Conservation (phyloP, 75 land plant genomes). For the Picea sitchensis region DNA sequence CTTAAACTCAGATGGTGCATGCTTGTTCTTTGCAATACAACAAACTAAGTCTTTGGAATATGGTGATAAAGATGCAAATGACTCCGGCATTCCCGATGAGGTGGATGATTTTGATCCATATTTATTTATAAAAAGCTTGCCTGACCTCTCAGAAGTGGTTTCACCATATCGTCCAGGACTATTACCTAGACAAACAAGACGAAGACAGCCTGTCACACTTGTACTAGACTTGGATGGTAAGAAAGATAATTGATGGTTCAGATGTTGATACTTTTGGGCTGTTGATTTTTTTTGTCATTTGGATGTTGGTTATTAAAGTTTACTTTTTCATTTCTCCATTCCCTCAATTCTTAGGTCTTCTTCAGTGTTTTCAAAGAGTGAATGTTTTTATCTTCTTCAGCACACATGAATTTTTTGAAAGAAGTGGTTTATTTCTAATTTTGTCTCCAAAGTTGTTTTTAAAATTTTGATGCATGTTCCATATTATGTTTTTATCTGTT, state of each 20-base stretch:
- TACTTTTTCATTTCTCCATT: neutral
- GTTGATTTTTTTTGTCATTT: neutral
- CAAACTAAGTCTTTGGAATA: slow-evolving; percentile 38
- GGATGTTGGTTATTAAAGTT: neutral
- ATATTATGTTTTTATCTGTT: neutral
- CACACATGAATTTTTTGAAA: neutral
- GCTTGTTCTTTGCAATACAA: slow-evolving; percentile 24
- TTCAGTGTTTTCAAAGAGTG: neutral
- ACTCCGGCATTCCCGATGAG: slow-evolving; percentile 19
- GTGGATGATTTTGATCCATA: slow-evolving; percentile 84
- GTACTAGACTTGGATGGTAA: slow-evolving; percentile 91
- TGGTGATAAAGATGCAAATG: slow-evolving; percentile 32
- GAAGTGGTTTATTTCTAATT: neutral
- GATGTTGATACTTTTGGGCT: neutral
- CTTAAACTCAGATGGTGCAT: slow-evolving; percentile 6
- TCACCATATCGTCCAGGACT: slow-evolving; percentile 58
- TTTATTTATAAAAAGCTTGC: slow-evolving; percentile 69
- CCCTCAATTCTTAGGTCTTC: neutral
- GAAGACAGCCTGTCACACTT: slow-evolving; percentile 73
- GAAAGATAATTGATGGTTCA: neutral
- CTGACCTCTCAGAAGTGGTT: slow-evolving; percentile 65
- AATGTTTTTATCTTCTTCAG: neutral
- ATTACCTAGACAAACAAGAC: slow-evolving; percentile 71
- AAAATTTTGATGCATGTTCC: neutral
- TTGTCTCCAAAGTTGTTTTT: neutral